Evolutionary conservation across 2,329 filamentous ascomycete genomes (phyloP).

Genomic region (Sarocladium brachiariae): DNA sequence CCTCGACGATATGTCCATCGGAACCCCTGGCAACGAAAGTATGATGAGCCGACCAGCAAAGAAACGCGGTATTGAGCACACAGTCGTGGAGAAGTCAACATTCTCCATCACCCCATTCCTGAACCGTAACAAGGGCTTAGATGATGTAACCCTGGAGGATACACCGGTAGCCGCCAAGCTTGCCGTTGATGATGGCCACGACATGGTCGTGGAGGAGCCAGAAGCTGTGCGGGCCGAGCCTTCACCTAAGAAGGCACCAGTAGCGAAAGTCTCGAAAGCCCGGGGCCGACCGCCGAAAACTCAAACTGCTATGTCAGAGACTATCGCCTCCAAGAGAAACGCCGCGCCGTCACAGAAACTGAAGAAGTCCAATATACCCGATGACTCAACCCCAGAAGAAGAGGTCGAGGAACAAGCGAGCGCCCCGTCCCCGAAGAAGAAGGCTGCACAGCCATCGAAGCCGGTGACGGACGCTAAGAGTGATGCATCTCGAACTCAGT

Average conservation of each 20-base stretch:
- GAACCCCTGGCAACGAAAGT: slow-evolving; percentile 38
- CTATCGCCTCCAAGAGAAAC: slow-evolving; percentile 39
- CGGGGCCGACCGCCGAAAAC: background rate
- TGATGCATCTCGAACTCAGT: background rate
- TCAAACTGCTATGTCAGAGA: slow-evolving; percentile 28
- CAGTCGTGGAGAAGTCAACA: slow-evolving; percentile 71
- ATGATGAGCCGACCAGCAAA: slow-evolving; percentile 38
- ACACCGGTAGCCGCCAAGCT: slow-evolving; percentile 17
- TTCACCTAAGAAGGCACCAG: slow-evolving; percentile 13
- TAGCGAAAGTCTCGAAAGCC: background rate
- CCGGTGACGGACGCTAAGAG: background rate
- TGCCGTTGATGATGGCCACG: slow-evolving; percentile 11
- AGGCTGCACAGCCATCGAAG: background rate
- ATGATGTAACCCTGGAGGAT: slow-evolving; percentile 27
- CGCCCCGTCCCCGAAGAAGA: slow-evolving; percentile 5
- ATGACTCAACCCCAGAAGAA: background rate
- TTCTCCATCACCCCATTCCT: slow-evolving; percentile 95
- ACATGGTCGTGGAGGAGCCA: slow-evolving; percentile 7
- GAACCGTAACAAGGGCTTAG: slow-evolving; percentile 60
- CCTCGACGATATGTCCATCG: slow-evolving; percentile 38
- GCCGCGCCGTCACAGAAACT: slow-evolving; percentile 14
- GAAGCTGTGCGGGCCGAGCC: slow-evolving; percentile 12
- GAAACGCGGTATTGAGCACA: slow-evolving; percentile 48
- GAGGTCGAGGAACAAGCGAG: background rate
- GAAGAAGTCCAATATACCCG: background rate